Evolutionary conservation across 495 filamentous ascomycete species (phyloP).

Genomic region (Penicillium parvum): DNA sequence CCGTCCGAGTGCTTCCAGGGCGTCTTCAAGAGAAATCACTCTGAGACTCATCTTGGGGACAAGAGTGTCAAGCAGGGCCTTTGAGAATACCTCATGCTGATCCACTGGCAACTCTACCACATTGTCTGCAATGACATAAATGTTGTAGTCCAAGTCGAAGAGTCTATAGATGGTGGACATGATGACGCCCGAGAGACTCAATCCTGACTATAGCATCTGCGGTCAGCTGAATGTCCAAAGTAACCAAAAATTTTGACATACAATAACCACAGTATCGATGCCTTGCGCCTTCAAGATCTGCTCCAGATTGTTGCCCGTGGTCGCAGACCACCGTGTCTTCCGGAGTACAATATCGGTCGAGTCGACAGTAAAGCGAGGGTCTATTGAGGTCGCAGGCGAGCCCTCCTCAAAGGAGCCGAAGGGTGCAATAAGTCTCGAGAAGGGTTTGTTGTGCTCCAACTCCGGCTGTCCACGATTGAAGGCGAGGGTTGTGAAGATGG

Average conservation of each 20-base stretch:
- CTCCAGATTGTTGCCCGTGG: too few relatives aligned
- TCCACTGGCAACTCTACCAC: constrained; percentile 38
- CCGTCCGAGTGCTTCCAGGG: constrained; percentile 7
- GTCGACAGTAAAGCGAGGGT: too few relatives aligned
- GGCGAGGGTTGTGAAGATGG: too few relatives aligned
- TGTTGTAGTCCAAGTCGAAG: constrained; percentile 41
- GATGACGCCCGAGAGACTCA: constrained; percentile 42
- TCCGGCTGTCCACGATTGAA: too few relatives aligned
- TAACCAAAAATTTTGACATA: background rate
- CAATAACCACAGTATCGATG: background rate
- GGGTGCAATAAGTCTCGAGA: too few relatives aligned
- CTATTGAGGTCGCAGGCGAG: too few relatives aligned
- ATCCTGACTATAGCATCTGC: constrained; percentile 27
- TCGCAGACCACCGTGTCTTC: too few relatives aligned
- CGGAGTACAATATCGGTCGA: too few relatives aligned
- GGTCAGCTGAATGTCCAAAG: too few relatives aligned
- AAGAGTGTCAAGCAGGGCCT: constrained; percentile 23
- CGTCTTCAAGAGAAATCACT: constrained; percentile 20
- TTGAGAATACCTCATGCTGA: constrained; percentile 17
- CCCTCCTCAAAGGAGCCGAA: too few relatives aligned
- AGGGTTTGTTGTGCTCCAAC: too few relatives aligned
- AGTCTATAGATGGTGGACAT: constrained; percentile 41
- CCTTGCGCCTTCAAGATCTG: too few relatives aligned
- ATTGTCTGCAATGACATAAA: constrained; percentile 42
- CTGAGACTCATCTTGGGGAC: constrained; percentile 31